Evolutionary conservation across 1,284 basidiomycete genomes (phyloP).

Genomic region (Apiotrichum mycotoxinovorans): DNA sequence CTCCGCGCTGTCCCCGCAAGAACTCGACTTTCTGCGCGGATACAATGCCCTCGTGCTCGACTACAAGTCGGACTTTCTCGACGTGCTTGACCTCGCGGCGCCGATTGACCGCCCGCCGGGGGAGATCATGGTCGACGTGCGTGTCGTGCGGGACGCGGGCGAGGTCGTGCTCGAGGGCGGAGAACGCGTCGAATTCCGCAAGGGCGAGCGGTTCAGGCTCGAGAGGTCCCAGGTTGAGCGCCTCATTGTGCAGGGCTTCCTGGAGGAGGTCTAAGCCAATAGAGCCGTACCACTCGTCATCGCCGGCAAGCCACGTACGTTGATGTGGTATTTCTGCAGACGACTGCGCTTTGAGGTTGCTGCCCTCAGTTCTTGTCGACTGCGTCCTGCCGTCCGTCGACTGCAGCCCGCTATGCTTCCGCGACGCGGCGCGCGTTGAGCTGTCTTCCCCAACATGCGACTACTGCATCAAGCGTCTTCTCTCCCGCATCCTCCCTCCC

Average conservation of each 20-base stretch:
- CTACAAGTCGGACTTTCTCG: conserved; percentile 78
- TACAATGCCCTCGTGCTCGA: conserved; percentile 78
- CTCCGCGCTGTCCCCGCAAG: conserved; percentile 76
- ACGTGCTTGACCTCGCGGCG: conserved; percentile 79
- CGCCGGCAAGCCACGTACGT: too few species aligned
- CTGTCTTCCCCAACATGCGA: too few species aligned
- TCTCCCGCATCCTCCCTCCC: too few species aligned
- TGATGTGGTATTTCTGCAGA: too few species aligned
- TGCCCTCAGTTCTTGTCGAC: too few species aligned
- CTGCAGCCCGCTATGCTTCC: too few species aligned
- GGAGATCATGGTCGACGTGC: conserved; percentile 50
- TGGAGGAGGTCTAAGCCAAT: conserved; percentile 58
- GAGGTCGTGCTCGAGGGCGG: conserved; percentile 78
- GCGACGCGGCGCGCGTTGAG: too few species aligned
- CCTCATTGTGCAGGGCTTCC: conserved; percentile 83
- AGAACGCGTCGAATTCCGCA: conserved; percentile 79
- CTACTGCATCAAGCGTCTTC: too few species aligned
- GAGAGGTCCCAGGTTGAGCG: conserved; percentile 82
- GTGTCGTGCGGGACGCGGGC: conserved; percentile 70
- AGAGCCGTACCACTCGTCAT: too few species aligned
- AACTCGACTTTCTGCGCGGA: conserved; percentile 81
- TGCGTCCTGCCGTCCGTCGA: too few species aligned
- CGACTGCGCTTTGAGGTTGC: too few species aligned
- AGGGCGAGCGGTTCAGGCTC: conserved; percentile 83
- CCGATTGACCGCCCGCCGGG: conserved; percentile 64